Conservation (phyloP, 164 flowering plant genomes). For the Vitis labrusca region DNA sequence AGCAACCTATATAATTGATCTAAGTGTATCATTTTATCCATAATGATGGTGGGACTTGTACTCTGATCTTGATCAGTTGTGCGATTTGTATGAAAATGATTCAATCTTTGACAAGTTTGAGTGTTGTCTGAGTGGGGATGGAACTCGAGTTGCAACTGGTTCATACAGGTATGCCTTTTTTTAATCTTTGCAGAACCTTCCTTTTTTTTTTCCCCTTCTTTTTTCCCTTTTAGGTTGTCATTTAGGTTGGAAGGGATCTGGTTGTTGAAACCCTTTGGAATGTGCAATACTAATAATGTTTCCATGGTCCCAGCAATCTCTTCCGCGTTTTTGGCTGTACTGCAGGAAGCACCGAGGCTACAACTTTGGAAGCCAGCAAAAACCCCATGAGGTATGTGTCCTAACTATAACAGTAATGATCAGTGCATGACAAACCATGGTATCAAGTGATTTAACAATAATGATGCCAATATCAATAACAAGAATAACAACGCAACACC, state of each 20-base stretch:
- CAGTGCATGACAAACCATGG: too few species aligned
- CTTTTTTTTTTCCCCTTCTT: background rate
- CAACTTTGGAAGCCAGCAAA: constrained; percentile 97
- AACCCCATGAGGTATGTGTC: constrained; percentile 86
- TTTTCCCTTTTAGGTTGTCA: too few species aligned
- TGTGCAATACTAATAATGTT: background rate
- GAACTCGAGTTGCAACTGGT: constrained; percentile 88
- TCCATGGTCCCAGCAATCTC: constrained; percentile 61
- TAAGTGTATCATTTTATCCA: background rate
- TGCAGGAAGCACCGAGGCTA: constrained; percentile 76
- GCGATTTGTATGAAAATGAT: constrained; percentile 96
- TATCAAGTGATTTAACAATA: too few species aligned
- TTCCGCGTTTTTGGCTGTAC: constrained; percentile 91
- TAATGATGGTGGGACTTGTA: constrained; percentile 16
- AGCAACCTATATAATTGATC: too few species aligned
- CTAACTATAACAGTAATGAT: background rate
- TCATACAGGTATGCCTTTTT: constrained; percentile 73
- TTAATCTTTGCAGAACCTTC: background rate
- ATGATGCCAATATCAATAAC: too few species aligned
- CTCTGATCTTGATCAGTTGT: constrained; percentile 50
- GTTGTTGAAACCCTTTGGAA: background rate
- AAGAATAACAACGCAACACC: too few species aligned
- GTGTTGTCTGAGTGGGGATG: constrained; percentile 97
- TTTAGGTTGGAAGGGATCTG: too few species aligned
- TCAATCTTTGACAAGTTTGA: constrained; percentile 97